Base-by-base conservation (phyloP, 345 rosid species). In the Sonneratia alba region DNA sequence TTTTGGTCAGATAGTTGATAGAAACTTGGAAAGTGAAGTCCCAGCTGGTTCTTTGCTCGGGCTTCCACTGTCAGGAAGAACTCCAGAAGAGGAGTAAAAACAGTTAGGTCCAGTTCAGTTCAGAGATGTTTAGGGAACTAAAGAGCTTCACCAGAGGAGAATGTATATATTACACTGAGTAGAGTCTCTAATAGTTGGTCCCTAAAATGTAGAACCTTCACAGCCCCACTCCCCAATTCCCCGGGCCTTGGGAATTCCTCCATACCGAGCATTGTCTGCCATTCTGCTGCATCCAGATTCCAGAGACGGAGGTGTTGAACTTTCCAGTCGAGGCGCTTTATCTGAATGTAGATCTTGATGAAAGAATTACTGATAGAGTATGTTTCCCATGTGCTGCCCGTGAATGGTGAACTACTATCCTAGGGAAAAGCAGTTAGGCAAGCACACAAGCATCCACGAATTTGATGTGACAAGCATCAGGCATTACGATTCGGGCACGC, bases 401-500 rank as follows among this genome's bases (percentile, higher is more conserved):
- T 22, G 34, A n/a, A n/a, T 7, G 63, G 34, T 4, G 22, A 53
- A 53, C 59, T 53, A n/a, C 3, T 12, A 6, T 53, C 59, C 59
- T 0, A 12, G 3, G 59, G n/a, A 53, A 53, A 53, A 16, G 22
- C 32, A 27, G 45, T 42, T 42, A 42, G 13, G 32, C 2, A 10
- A 57, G 34, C 32, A 57, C 32, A 22, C n/a, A 22, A 22, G 32
- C 63, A 7, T 1, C 34, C 12, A 22, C 7, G 32, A 57, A n/a
- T n/a, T 57, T n/a, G 22, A 36, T 36, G 42, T 62, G 21, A n/a
- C 13, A 15, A 32, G 32, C 38, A 32, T 79, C 81, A 84, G 59
- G 83, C 69, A 79, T 83, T 86, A 63, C 96, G 93, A 56, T 81
- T 85, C 21, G 97, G 96, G 81, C 98, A 95, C 72, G 70, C 87